Evolutionary conservation across 129 eudicot species (phyloP).

Genomic region (Artemisia annua): DNA sequence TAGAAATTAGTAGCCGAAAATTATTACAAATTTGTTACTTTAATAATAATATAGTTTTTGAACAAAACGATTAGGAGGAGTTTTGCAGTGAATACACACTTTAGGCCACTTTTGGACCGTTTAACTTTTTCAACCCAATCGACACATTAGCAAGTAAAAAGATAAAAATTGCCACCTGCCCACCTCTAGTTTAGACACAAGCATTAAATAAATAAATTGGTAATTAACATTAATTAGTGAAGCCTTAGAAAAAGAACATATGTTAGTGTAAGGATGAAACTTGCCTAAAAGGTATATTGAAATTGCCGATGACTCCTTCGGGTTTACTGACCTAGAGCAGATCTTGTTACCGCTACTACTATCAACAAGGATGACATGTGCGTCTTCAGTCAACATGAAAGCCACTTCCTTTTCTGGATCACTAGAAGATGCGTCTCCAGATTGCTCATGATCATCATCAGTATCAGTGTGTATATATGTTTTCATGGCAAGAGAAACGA

Average conservation of each 20-base stretch:
- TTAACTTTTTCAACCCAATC: background rate
- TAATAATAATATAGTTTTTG: background rate
- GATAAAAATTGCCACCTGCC: background rate
- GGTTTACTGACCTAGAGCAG: constrained; percentile 42
- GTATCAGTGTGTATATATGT: constrained; percentile 29
- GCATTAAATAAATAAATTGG: background rate
- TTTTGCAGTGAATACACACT: background rate
- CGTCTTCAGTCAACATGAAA: constrained; percentile 64
- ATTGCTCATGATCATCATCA: constrained; percentile 29
- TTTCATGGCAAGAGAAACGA: constrained; percentile 55
- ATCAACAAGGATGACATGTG: constrained; percentile 53
- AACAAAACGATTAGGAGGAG: background rate
- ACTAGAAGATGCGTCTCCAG: constrained; percentile 33
- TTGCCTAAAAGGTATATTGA: constrained; percentile 73
- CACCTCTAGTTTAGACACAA: constrained; percentile 11
- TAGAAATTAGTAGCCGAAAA: background rate
- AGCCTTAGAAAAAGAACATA: background rate
- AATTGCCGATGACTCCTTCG: constrained; percentile 60
- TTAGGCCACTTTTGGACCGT: background rate
- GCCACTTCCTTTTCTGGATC: constrained; percentile 52
- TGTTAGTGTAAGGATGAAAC: constrained; percentile 30
- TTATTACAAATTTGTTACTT: background rate
- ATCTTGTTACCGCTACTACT: constrained; percentile 53
- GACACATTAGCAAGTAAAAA: background rate
- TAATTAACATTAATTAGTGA: background rate